phyloP scores from a whole-genome alignment of 805 yeast genomes.

The Wickerhamomyces canadensis region DNA sequence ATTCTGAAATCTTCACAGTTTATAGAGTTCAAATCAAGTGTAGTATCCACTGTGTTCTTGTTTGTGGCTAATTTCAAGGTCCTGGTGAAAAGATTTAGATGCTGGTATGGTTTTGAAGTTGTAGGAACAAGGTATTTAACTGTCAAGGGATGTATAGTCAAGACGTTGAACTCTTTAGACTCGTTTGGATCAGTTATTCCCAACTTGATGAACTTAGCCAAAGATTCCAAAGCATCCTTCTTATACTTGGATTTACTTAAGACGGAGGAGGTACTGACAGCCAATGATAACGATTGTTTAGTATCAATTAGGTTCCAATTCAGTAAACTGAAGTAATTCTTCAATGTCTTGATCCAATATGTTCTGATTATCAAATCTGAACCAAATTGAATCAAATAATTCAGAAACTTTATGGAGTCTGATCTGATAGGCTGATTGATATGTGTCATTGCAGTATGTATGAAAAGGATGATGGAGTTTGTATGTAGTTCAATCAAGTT shows the following conservation, averaged over 20 bases:
- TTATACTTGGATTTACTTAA: constrained; percentile 17
- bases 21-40: constrained; percentile 35
- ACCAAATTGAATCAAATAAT: constrained; percentile 50
- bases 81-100: constrained; percentile 52
- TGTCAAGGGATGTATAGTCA: constrained; percentile 41
- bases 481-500: constrained; percentile 58
- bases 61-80: constrained; percentile 24
- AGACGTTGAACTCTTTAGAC: constrained; percentile 10
- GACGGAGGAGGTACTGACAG: constrained; percentile 28
- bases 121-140: constrained; percentile 47
- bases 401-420: constrained; percentile 66
- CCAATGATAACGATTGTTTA: constrained; percentile 25
- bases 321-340: constrained; percentile 60
- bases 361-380: constrained; percentile 52
- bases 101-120: constrained; percentile 58
- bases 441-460: constrained; percentile 92
- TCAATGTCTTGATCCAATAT: constrained; percentile 65
- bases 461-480: constrained; percentile 58
- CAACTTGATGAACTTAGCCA: constrained; percentile 36
- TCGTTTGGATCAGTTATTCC: constrained; percentile 29
- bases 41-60: constrained; percentile 13
- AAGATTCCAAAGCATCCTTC: constrained; percentile 31
- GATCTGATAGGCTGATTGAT: constrained; percentile 69
- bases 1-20: constrained; percentile 59
- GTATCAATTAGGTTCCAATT: constrained; percentile 58